Conservation (phyloP, 768 basidiomycete species). For the Termitomyces sp. region DNA sequence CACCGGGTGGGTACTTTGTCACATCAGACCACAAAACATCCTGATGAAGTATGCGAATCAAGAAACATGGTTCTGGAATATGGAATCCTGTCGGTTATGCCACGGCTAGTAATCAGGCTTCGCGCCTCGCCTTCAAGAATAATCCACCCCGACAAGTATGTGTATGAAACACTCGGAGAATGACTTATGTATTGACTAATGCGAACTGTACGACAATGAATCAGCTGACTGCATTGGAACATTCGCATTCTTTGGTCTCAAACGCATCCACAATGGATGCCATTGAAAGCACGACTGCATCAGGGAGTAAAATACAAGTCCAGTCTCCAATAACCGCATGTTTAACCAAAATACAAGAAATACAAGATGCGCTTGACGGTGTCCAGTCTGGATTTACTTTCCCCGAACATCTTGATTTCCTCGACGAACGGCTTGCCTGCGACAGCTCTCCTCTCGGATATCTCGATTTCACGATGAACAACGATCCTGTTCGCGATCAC, state of each 20-base stretch:
- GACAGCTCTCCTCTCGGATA: slow-evolving; percentile 3
- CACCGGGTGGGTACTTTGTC: background rate
- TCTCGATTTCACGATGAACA: background rate
- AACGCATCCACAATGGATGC: background rate
- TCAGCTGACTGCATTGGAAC: background rate
- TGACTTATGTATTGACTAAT: background rate
- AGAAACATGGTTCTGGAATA: background rate
- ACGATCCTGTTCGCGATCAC: slow-evolving; percentile 1
- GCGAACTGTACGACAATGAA: background rate
- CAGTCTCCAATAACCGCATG: background rate
- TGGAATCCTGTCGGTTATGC: slow-evolving; percentile 5
- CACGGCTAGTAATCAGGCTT: slow-evolving; percentile 5
- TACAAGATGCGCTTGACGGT: background rate
- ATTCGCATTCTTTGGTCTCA: background rate
- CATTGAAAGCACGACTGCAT: background rate
- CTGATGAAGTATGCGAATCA: background rate
- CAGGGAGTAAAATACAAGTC: background rate
- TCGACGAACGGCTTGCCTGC: background rate
- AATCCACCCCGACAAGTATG: background rate
- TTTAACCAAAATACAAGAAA: background rate
- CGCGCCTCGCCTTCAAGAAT: slow-evolving; percentile 2
- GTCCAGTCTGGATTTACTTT: background rate
- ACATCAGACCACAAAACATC: background rate
- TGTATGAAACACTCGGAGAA: background rate
- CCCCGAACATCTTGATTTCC: slow-evolving; percentile 1